These are phyloP conservation scores for Circinella minor DNA, from an alignment of 371 early-diverging fungal species.

Conservation along the genomic window DNA sequence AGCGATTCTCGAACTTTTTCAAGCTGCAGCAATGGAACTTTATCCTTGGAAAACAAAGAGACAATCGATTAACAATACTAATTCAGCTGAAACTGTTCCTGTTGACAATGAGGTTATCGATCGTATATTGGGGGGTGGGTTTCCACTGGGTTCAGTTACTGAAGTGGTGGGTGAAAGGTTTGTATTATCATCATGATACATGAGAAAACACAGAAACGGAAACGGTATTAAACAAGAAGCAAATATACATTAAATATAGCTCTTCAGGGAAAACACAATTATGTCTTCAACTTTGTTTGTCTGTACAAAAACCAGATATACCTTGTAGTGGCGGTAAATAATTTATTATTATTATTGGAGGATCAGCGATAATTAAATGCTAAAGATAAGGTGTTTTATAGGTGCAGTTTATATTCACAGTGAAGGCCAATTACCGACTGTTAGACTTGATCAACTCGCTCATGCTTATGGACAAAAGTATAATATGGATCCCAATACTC, in stretches of 20 bases:
- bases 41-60: conserved; percentile 20
- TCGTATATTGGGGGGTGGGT: conserved; percentile 53
- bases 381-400: background rate
- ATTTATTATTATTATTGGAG: background rate
- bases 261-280: conserved; percentile 81
- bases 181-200: background rate
- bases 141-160: conserved; percentile 58
- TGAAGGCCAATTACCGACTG: conserved; percentile 65
- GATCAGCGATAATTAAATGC: conserved; percentile 8
- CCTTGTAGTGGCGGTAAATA: conserved; percentile 54
- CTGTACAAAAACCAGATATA: conserved; percentile 66
- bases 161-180: conserved; percentile 67
- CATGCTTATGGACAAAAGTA: conserved; percentile 25
- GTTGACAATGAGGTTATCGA: conserved; percentile 61
- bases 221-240: too few relatives aligned
- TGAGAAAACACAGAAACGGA: too few relatives aligned
- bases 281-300: conserved; percentile 73
- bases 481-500: conserved; percentile 12
- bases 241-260: conserved; percentile 25
- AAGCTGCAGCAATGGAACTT: conserved; percentile 24
- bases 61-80: background rate
- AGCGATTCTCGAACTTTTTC: conserved; percentile 19
- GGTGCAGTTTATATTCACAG: conserved; percentile 67
- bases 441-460: conserved; percentile 52
- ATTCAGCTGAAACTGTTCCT: conserved; percentile 34